A percentile compares a stretch with the other conserved stretches of the same genome.
Evolutionary conservation across 345 rosid genomes (phyloP).

Genomic region (Brassica carinata): DNA sequence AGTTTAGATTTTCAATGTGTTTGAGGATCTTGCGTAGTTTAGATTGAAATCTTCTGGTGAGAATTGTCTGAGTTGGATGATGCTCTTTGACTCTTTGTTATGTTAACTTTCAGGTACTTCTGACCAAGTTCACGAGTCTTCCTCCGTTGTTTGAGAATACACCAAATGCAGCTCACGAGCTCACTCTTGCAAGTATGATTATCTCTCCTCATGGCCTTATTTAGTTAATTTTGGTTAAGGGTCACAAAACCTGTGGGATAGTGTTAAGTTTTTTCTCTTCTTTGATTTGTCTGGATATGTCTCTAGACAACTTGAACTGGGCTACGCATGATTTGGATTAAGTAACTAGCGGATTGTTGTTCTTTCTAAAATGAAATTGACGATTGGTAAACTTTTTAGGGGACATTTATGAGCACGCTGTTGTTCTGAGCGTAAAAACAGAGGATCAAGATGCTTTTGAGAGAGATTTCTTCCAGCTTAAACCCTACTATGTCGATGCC

Average conservation of each 20-base stretch:
- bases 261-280: not conserved
- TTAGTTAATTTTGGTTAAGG: not conserved
- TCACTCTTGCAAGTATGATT: conserved; percentile 75
- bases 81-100: not conserved
- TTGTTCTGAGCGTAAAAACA: conserved; percentile 77
- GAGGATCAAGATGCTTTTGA: conserved; percentile 98
- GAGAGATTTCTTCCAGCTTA: conserved; percentile 93
- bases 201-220: not conserved
- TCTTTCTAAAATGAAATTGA: not conserved
- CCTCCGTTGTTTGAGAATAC: conserved; percentile 87
- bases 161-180: conserved; percentile 61
- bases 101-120: conserved; percentile 61
- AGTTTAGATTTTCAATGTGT: not conserved
- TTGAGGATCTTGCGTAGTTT: too few species aligned
- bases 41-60: not conserved
- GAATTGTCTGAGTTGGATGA: not conserved
- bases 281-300: not conserved
- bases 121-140: conserved; percentile 75
- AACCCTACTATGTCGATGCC: conserved; percentile 90
- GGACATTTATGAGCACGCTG: conserved; percentile 92
- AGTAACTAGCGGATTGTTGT: not conserved
- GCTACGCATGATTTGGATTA: not conserved
- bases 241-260: not conserved
- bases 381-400: conserved; percentile 46
- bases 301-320: not conserved